phyloP scores from a whole-genome alignment of 2,329 filamentous ascomycete genomes.

The Alternaria arbusti region DNA sequence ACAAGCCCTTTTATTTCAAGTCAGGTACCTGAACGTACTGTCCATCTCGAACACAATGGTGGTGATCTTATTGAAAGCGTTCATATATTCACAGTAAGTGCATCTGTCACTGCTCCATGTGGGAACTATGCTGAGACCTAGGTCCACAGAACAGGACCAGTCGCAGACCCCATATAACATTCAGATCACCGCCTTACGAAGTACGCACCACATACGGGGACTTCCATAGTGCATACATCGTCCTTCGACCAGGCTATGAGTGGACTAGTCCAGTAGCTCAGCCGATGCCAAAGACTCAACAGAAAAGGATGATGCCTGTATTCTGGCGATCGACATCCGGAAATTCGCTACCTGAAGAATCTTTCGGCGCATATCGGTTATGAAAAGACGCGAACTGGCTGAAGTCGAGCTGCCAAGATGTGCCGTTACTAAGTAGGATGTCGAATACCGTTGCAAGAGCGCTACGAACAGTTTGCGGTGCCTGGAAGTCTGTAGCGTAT shows the following conservation, averaged over 20 bases:
- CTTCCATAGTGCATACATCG: not conserved
- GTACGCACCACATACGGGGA: rapidly evolving
- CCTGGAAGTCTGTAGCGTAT: too few species aligned
- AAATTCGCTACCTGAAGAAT: too few species aligned
- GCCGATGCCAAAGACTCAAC: not conserved
- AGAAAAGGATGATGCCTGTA: not conserved
- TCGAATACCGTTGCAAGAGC: too few species aligned
- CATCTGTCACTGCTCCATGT: too few species aligned
- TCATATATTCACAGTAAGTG: not conserved
- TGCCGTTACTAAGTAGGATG: too few species aligned
- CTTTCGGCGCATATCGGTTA: too few species aligned
- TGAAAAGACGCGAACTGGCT: too few species aligned
- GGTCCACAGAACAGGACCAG: not conserved
- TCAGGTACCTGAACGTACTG: too few species aligned
- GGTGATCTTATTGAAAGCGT: not conserved
- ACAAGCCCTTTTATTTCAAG: too few species aligned
- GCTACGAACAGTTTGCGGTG: too few species aligned
- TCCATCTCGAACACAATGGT: not conserved
- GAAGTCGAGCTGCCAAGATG: too few species aligned
- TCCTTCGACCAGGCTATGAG: not conserved
- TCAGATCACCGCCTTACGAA: not conserved
- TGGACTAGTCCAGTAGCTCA: not conserved
- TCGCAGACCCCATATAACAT: rapidly evolving
- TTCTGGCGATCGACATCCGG: too few species aligned
- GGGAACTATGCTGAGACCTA: not conserved